Conservation (phyloP, 2,329 filamentous ascomycete genomes). For the Calonectria hawksworthii region DNA sequence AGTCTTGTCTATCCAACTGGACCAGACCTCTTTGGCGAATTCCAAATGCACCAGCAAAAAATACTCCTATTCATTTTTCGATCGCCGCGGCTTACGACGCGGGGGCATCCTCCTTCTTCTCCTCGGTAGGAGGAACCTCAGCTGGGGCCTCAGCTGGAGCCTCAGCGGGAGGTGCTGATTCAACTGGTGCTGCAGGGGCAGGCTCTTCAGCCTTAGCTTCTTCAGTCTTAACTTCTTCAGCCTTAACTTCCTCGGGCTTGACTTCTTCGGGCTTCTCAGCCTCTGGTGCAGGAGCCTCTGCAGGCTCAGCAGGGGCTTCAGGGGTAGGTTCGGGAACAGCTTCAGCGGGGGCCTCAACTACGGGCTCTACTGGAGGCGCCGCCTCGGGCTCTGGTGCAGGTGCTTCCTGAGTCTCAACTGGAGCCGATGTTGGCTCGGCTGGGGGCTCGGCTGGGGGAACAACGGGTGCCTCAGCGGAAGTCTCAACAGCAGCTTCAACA, state of each 20-base stretch:
- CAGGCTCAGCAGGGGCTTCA: background rate
- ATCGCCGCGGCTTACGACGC: conserved; percentile 10
- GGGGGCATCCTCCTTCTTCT: conserved; percentile 27
- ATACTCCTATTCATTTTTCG: background rate
- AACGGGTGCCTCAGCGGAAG: background rate
- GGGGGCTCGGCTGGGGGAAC: background rate
- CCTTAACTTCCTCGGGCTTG: conserved; percentile 25
- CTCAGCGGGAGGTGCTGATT: background rate
- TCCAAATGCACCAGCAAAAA: conserved; percentile 7
- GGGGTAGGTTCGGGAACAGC: background rate
- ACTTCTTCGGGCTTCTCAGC: conserved; percentile 9
- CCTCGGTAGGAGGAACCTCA: conserved; percentile 5
- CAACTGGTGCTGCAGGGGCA: conserved; percentile 23
- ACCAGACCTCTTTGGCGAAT: background rate
- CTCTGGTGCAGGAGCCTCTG: background rate
- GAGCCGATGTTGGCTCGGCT: background rate
- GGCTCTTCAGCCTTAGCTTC: conserved; percentile 29
- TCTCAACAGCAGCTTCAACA: conserved; percentile 8
- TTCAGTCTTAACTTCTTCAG: too few species aligned
- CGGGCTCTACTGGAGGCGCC: background rate
- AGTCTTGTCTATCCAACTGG: conserved; percentile 21
- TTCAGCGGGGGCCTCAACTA: background rate
- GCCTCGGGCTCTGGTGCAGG: background rate
- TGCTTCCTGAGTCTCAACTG: background rate
- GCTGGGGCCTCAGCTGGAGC: background rate